These are phyloP conservation scores for Scolecobasidium constrictum DNA, from an alignment of 2,329 filamentous ascomycete species.

Conservation along the genomic window DNA sequence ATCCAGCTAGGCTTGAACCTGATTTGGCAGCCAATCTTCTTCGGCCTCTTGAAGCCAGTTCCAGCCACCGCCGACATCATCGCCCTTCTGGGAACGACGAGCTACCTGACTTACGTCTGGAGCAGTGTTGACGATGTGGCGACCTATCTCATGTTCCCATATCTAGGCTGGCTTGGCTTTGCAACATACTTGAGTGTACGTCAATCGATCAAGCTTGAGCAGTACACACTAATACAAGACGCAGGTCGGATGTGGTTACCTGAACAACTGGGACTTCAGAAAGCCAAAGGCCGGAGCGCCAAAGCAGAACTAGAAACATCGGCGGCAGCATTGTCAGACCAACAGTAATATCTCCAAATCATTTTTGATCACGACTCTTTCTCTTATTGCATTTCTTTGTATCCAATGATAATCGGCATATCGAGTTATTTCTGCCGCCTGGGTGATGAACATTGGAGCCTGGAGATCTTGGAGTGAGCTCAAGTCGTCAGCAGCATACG, in stretches of 20 bases:
- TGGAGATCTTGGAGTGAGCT: no score
- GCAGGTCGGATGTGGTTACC: conserved; percentile 24
- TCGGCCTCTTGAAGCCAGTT: conserved; percentile 60
- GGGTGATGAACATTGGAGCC: no score
- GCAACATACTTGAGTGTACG: conserved; percentile 70
- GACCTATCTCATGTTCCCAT: conserved; percentile 67
- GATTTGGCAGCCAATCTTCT: conserved; percentile 89
- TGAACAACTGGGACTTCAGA: conserved; percentile 30
- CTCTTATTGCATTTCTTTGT: no score
- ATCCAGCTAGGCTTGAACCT: conserved; percentile 79
- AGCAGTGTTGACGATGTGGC: conserved; percentile 60
- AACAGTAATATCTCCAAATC: no score
- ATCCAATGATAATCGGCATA: no score
- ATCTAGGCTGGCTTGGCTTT: conserved; percentile 77
- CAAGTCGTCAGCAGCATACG: no score
- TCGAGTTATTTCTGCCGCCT: no score
- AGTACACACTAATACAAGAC: not conserved
- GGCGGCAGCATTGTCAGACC: no score
- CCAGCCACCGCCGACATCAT: conserved; percentile 67
- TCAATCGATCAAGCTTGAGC: conserved; percentile 1
- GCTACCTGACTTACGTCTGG: conserved; percentile 68
- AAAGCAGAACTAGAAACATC: no score
- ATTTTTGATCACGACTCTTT: no score
- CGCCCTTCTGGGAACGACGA: conserved; percentile 58
- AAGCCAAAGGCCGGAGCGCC: not conserved